phyloP scores from a whole-genome alignment of 1,139 yeast species.

The Kodamaea suecica region DNA sequence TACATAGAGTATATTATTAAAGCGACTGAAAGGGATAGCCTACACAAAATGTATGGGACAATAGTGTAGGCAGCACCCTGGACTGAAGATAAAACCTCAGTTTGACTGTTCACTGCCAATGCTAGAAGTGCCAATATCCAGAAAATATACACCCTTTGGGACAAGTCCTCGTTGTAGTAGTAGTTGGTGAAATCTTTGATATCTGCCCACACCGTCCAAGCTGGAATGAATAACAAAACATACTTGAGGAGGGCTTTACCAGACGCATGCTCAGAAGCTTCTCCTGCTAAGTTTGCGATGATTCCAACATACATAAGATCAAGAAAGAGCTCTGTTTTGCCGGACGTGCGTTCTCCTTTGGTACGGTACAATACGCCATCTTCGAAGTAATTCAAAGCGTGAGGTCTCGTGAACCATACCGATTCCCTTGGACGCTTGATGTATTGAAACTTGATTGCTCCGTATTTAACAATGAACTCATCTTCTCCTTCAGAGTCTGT shows the following conservation, averaged over 20 bases:
- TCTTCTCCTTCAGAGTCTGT: constrained; percentile 40
- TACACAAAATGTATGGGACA: constrained; percentile 47
- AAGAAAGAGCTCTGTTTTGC: constrained; percentile 55
- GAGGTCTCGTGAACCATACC: constrained; percentile 52
- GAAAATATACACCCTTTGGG: constrained; percentile 51
- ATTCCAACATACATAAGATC: constrained; percentile 67
- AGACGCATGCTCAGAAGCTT: constrained; percentile 50
- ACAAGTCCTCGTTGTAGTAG: constrained; percentile 59
- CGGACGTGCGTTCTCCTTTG: constrained; percentile 50
- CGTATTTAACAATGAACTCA: constrained; percentile 49
- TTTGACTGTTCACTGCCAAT: constrained; percentile 51
- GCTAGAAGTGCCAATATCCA: constrained; percentile 55
- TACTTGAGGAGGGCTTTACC: constrained; percentile 50
- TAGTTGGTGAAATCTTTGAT: constrained; percentile 63
- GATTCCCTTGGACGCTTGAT: constrained; percentile 43
- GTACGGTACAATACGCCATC: constrained; percentile 58
- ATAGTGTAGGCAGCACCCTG: constrained; percentile 42
- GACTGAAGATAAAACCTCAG: constrained; percentile 30
- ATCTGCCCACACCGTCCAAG: constrained; percentile 65
- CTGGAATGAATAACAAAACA: constrained; percentile 51
- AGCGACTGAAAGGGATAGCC: constrained; percentile 36
- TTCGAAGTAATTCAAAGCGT: constrained; percentile 60
- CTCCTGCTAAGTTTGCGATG: constrained; percentile 57
- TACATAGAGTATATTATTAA: constrained; percentile 46
- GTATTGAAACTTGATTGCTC: constrained; percentile 48